Evolutionary conservation across 176 grass and related monocot genomes (phyloP), one percentile per base, ranked within the genome.

Genomic region (Musa itinerans): DNA sequence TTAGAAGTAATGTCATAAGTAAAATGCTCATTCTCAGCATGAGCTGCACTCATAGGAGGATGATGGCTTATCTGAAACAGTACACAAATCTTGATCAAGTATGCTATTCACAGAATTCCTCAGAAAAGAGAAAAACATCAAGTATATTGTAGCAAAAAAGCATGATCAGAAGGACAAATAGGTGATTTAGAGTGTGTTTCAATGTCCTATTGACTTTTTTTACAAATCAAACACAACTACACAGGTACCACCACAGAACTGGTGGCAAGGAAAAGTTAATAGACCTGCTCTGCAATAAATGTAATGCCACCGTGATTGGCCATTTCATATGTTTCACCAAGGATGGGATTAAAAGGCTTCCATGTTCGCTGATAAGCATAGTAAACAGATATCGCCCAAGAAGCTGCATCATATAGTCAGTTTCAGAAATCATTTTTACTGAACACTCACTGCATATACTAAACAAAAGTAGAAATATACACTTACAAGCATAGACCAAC

Each of bases 261-360:
- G 25, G 3, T 16, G 7, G 17, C 7, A 20, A 25, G n/a, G 19
- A 56, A 74, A 0, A 74, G 34, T 71, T 55, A 65, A 77, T 69
- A 52, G 53, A 99, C 96, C 96, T 99, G 96, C 54, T 99, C 96
- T 49, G 89, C 78, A 59, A 99, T 86, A 79, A 99, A 99, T 43
- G 83, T 79, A 53, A 99, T 81, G 17, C 96, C 89, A 68, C 86
- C 57, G 71, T 99, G 95, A 74, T 95, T 95, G 73, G 84, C 85
- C 89, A 99, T 78, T 81, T 99, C 96, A 78, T 86, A 99, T 9
- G 96, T 99, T 63, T 99, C 96, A 79, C 96, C 96, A n/a, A 99
- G 87, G 73, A 95, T 99, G 0, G 96, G 91, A 86, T 99, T 99
- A 74, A 99, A 95, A 71, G 96, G 96, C 62, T 99, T 99, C 96